Base-by-base conservation (phyloP, 768 basidiomycete species). In the Neoboletus magnificus region DNA sequence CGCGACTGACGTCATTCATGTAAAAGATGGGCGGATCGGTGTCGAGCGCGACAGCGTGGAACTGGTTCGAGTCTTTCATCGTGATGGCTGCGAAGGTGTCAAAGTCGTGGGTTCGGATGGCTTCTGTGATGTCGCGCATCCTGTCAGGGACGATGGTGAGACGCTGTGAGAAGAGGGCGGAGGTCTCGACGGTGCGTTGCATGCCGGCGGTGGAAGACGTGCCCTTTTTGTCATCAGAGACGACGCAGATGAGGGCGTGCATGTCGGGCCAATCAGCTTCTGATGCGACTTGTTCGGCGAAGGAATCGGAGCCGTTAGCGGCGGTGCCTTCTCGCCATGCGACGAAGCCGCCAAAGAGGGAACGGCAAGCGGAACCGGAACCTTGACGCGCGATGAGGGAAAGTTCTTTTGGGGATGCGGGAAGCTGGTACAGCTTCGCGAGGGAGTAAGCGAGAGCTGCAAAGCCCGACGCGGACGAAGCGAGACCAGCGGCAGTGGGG, bases 1-100 rank as follows among this genome's bases (percentile, higher is more conserved):
- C 73, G n/a, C 90, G 82, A 54, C 86, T 89, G 64, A 96, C 92
- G 73, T 99, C 97, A 77, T 98, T 98, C 85, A 99, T 87, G 79
- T 99, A 99, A 73, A 99, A 98, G 73, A 98, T 98, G 41, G 97
- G 97, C 1, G 97, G 97, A 41, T 89, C 84, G 0, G 97, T 98
- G 74, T 99, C 97, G 60, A 98, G 86, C 48, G 90, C 91, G 61
- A 98, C 93, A 27, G 97, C 94, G 69, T 99, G 97, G 84, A 99
- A 99, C 76, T 93, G 89, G 76, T 99, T 99, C 49, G 93, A 96
- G 71, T 99, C 97, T 47, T 82, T 84, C 93, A 98, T 99, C 22
- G 97, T 99, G 71, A 98, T 83, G 57, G 76, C 74, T 0, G 94
- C 97, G 62, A 99, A 99, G 0, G 82, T 61, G 64, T 93, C 85